Conservation (phyloP, 805 yeast species). For the Kregervanrija delftensis region DNA sequence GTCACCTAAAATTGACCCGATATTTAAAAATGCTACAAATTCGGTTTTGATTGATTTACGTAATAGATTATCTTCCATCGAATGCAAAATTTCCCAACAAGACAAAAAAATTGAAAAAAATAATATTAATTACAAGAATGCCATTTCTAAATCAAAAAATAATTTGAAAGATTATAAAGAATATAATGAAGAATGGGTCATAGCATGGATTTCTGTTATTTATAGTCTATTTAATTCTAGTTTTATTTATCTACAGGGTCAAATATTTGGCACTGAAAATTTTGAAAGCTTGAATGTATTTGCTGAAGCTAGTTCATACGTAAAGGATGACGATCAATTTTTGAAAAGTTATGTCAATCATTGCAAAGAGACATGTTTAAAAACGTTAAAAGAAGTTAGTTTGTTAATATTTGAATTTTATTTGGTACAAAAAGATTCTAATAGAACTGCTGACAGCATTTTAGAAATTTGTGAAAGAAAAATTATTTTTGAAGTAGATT, state of each 20-base stretch:
- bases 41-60: conserved; percentile 15
- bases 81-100: conserved; percentile 3
- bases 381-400: conserved; percentile 19
- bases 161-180: conserved; percentile 9
- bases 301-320: conserved; percentile 16
- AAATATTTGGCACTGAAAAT: conserved; percentile 19
- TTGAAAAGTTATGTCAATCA: conserved; percentile 15
- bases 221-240: conserved; percentile 23
- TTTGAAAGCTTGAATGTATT: conserved; percentile 16
- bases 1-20: too few species aligned
- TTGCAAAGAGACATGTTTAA: conserved; percentile 21
- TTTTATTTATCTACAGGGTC: conserved; percentile 19
- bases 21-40: conserved; percentile 14
- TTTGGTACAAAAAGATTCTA: conserved; percentile 14
- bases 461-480: conserved; percentile 16
- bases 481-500: conserved; percentile 13
- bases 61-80: conserved; percentile 9
- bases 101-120: conserved; percentile 7
- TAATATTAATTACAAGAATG: conserved; percentile 5
- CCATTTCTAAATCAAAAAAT: conserved; percentile 4
- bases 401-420: conserved; percentile 23
- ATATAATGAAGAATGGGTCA: conserved; percentile 18
- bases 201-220: conserved; percentile 23
- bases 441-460: conserved; percentile 11
- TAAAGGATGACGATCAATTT: conserved; percentile 16